Base-by-base conservation (phyloP, 164 flowering plant species). In the Macadamia integrifolia region DNA sequence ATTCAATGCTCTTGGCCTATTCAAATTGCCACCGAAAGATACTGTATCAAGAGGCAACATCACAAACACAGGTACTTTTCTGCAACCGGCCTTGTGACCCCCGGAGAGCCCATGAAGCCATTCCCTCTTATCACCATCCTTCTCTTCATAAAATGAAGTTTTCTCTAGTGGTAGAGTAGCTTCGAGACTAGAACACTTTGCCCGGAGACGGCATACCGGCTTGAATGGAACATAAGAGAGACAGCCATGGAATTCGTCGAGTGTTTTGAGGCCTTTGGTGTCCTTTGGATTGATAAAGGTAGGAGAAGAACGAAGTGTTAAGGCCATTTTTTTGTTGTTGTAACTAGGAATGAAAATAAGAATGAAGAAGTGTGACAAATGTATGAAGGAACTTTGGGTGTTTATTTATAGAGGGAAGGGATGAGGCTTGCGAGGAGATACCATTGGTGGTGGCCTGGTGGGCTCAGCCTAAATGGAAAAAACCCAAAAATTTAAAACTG, bases 41-140 rank as follows among this genome's bases (percentile, higher is more conserved):
- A 93, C 81, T 1, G 97, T 89, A 78, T 93, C 97, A 4, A 93
- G 87, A 1, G 97, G 97, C 67, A 93, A 78, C 98, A 93, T 93
- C 59, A 89, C 87, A 61, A 77, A 91, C 58, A 91, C 93, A 1
- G 98, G 97, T 13, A 93, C 93, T 67, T 73, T 81, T 9, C 77
- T 64, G 12, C 72, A n/a, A n/a, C n/a, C 59, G 0, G 40, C 42
- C 46, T 61, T 65, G 11, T 46, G 49, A 44, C 62, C 58, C 35
- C 42, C 65, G 11, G 79, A 32, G 30, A 79, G 67, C 23, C 30
- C 67, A 58, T 90, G 93, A 31, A 83, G 71, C 74, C 69, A 87
- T 74, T 87, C 91, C 72, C 42, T 17, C 65, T 65, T 75, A 46
- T 69, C 76, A 10, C 61, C 78, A 42, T 52, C 43, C 31, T 66